Percentiles rank a stretch among this genome's conserved stretches.
phyloP scores from a whole-genome alignment of 768 basidiomycete genomes.

The Boletus fagicola region DNA sequence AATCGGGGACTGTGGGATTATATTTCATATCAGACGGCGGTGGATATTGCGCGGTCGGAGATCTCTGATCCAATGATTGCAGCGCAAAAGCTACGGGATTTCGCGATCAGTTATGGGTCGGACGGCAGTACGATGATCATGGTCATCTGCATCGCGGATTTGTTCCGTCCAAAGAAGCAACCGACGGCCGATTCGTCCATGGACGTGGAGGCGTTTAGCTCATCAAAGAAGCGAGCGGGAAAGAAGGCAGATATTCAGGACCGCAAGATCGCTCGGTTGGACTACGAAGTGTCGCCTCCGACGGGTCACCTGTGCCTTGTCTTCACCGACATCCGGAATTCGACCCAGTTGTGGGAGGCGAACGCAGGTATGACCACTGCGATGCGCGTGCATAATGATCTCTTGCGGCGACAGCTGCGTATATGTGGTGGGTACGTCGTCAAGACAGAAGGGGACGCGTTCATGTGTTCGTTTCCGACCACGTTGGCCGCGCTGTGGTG shows the following conservation, averaged over 20 bases:
- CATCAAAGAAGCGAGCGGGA: slow-evolving; percentile 30
- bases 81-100: slow-evolving; percentile 94
- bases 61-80: slow-evolving; percentile 76
- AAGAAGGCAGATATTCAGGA: slow-evolving; percentile 56
- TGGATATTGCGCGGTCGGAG: slow-evolving; percentile 87
- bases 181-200: slow-evolving; percentile 30
- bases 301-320: slow-evolving; percentile 87
- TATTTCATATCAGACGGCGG: slow-evolving; percentile 91
- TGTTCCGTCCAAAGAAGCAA: slow-evolving; percentile 61
- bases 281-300: slow-evolving; percentile 80
- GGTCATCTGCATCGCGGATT: slow-evolving; percentile 82
- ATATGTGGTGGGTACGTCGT: slow-evolving; percentile 97
- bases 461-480: slow-evolving; percentile 97
- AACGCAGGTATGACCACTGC: slow-evolving; percentile 95
- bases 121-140: slow-evolving; percentile 96
- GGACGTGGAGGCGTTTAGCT: slow-evolving; percentile 37
- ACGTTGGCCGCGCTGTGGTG: slow-evolving; percentile 86
- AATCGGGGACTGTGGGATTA: slow-evolving; percentile 93
- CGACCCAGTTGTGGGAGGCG: slow-evolving; percentile 94
- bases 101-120: slow-evolving; percentile 95
- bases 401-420: slow-evolving; percentile 82
- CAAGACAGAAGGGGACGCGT: slow-evolving; percentile 98
- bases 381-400: slow-evolving; percentile 83
- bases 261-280: slow-evolving; percentile 59
- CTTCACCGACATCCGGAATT: slow-evolving; percentile 97